Conservation (phyloP, 768 basidiomycete genomes). For the Boletus reticulatus region DNA sequence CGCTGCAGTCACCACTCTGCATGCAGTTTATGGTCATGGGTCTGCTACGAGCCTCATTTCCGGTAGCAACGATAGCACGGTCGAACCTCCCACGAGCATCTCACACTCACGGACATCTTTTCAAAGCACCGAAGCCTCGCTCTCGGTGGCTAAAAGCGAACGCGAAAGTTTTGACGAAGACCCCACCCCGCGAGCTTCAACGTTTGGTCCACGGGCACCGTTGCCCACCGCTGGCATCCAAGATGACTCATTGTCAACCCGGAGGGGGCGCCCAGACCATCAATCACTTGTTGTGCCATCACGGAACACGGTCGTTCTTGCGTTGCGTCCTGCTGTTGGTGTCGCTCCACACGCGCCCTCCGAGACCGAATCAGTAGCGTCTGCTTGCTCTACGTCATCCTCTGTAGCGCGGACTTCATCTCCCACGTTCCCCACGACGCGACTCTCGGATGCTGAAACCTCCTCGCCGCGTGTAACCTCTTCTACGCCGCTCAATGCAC, state of each 20-base stretch:
- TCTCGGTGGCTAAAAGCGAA: slow-evolving; percentile 4
- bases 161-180: slow-evolving; percentile 16
- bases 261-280: slow-evolving; percentile 9
- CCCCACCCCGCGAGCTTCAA: slow-evolving; percentile 24
- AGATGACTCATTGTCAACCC: neutral
- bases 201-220: slow-evolving; percentile 9
- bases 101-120: slow-evolving; percentile 3
- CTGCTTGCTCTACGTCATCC: slow-evolving; percentile 11
- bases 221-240: neutral
- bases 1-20: neutral
- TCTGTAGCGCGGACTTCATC: slow-evolving; percentile 1
- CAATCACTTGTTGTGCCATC: slow-evolving; percentile 17
- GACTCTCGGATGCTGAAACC: neutral
- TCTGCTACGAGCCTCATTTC: slow-evolving; percentile 4
- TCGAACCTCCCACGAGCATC: neutral
- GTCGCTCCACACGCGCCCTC: slow-evolving; percentile 21
- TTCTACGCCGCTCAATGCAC: slow-evolving; percentile 4
- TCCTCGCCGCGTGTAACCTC: neutral
- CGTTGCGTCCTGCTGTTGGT: slow-evolving; percentile 22
- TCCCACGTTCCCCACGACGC: neutral
- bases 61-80: neutral
- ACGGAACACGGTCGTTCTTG: neutral
- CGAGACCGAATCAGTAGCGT: slow-evolving; percentile 13
- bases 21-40: slow-evolving; percentile 7
- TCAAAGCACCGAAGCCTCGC: slow-evolving; percentile 3